Evolutionary conservation across 805 yeast genomes (phyloP), one percentile per base, ranked within the genome.

Genomic region (Candida berthetii): DNA sequence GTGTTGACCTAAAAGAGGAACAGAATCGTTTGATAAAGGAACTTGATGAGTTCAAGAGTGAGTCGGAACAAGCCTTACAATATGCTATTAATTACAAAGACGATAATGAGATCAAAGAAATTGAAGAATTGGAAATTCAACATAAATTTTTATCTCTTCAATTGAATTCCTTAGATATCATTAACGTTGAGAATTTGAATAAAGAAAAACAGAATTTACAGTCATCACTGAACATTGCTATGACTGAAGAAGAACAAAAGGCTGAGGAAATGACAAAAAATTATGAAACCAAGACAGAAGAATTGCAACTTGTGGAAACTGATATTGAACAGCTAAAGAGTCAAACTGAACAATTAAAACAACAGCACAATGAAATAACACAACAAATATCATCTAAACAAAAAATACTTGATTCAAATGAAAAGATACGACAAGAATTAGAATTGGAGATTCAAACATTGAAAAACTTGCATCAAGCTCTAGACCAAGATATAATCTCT

Each of bases 31-130:
- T 50, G 57, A 15, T 52, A 47, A 31, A 55, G 52, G 38, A 62
- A 61, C 33, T 65, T 45, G 63, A 60, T 45, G 66, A 68, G 38
- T 46, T 68, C 31, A 54, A 59, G n/a, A 47, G 25, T 8, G 22
- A 31, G 31, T 28, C 45, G 24, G 44, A 47, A 16, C 29, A 59
- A 19, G 68, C 65, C 40, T 46, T 71, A 4, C 49, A 56, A 15
- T 42, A 48, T 3, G 65, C 67, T 0, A 46, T 50, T 25, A 38
- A 39, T 17, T 58, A 47, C 36, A 47, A 52, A 14, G 64, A 61
- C 45, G 56, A 55, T 7, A 50, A 48, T 4, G 17, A 51, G 14
- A 42, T 22, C n/a, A 22, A 5, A 15, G 56, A 60, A 27, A 51
- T 62, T 13, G 31, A 38, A 4, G 37, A 44, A 0, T 41, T 65